Percentiles rank a stretch among this genome's conserved stretches.
Evolutionary conservation across 2,329 filamentous ascomycete genomes (phyloP).

Genomic region (Hypoxylon sp.): DNA sequence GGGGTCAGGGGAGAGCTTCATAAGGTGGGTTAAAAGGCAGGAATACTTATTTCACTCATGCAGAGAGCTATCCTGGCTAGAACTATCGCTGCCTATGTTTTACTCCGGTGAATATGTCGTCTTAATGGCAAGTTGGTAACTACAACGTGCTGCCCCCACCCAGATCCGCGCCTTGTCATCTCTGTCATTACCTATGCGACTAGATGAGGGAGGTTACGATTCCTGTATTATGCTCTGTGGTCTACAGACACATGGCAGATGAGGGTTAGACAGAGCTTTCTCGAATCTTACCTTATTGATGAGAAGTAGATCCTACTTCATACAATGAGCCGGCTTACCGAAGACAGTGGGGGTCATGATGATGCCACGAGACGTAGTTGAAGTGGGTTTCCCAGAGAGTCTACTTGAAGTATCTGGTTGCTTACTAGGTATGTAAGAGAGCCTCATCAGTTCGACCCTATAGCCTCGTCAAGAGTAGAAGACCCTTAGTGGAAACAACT

Average conservation of each 20-base stretch:
- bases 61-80: no score
- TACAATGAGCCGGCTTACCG: not conserved
- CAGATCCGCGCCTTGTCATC: no score
- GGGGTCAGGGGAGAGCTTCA: not conserved
- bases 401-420: no score
- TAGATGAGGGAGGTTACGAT: not conserved
- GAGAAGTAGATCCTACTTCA: not conserved
- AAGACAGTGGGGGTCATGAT: not conserved
- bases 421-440: not conserved
- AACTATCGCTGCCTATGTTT: no score
- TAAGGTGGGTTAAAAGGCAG: no score
- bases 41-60: not conserved
- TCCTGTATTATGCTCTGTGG: not conserved
- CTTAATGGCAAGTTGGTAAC: no score
- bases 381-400: no score
- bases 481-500: not conserved
- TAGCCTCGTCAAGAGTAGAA: not conserved
- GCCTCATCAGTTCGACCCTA: not conserved
- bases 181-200: no score
- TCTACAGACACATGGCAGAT: not conserved
- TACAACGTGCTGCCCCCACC: no score
- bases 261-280: not conserved
- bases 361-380: not conserved
- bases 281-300: not conserved
- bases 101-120: no score